Conservation (phyloP, 140 eudicot genomes). For the Flaveria floridana region DNA sequence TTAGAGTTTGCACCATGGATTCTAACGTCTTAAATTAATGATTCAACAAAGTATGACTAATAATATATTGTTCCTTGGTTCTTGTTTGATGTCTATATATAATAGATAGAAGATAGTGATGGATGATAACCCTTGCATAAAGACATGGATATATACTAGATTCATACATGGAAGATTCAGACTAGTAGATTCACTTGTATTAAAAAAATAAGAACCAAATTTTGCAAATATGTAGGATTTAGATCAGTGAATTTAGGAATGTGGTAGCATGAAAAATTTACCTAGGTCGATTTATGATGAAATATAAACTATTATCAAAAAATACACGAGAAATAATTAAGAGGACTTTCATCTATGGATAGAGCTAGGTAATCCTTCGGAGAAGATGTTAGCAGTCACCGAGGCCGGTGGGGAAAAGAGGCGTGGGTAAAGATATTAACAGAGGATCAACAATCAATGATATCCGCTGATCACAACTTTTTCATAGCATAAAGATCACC, state of each 20-base stretch:
- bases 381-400: too few species aligned
- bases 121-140: constrained; percentile 1
- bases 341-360: too few species aligned
- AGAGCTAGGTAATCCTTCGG: too few species aligned
- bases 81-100: constrained; percentile 5
- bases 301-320: too few species aligned
- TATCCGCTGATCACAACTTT: too few species aligned
- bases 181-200: background rate
- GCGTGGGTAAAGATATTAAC: too few species aligned
- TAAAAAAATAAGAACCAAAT: background rate
- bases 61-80: constrained; percentile 12
- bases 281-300: background rate
- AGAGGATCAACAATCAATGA: too few species aligned
- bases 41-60: background rate
- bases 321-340: too few species aligned
- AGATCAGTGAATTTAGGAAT: background rate
- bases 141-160: background rate
- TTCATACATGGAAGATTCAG: constrained; percentile 7
- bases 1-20: background rate
- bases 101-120: constrained; percentile 2
- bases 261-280: background rate
- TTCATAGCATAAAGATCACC: too few species aligned
- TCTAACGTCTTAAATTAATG: constrained; percentile 18
- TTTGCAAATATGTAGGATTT: background rate
- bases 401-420: too few species aligned